phyloP scores from a whole-genome alignment of 169 alveolate genomes.

The Eimeria acervulina region DNA sequence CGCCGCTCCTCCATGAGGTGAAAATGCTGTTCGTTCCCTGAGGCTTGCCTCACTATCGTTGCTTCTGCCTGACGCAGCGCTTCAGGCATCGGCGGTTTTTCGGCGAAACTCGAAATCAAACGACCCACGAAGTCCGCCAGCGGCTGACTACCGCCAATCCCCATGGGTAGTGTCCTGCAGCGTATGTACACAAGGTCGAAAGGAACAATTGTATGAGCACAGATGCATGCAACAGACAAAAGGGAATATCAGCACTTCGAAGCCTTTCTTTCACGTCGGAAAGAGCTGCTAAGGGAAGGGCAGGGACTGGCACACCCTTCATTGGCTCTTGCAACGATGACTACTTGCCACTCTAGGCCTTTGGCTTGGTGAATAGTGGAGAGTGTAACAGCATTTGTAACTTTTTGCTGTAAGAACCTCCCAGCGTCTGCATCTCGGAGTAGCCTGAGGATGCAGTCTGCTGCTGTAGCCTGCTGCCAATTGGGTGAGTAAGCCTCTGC shows the following conservation, averaged over 20 bases:
- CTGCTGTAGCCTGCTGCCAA: slow-evolving; percentile 84
- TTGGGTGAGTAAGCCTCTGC: slow-evolving; percentile 85
- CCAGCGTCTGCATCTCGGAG: slow-evolving; percentile 85
- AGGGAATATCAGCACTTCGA: not conserved
- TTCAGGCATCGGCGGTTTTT: slow-evolving; percentile 58
- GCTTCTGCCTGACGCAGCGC: slow-evolving; percentile 68
- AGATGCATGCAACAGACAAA: not conserved
- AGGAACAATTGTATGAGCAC: not conserved
- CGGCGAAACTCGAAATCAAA: slow-evolving; percentile 35
- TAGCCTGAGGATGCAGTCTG: slow-evolving; percentile 84
- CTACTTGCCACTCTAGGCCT: slow-evolving; percentile 92
- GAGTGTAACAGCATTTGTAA: slow-evolving; percentile 86
- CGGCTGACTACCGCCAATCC: slow-evolving; percentile 70
- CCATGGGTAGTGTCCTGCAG: slow-evolving; percentile 77
- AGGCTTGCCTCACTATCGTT: slow-evolving; percentile 31
- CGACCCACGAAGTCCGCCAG: slow-evolving; percentile 70
- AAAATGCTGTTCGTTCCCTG: slow-evolving; percentile 71
- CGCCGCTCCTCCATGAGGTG: slow-evolving; percentile 81
- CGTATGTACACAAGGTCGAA: not conserved
- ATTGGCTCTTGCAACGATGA: slow-evolving; percentile 87
- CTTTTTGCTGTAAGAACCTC: slow-evolving; percentile 67
- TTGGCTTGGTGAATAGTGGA: slow-evolving; percentile 92
- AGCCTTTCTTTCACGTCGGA: not conserved
- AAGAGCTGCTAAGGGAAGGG: not conserved
- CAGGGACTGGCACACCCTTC: slow-evolving; percentile 52